Conservation (phyloP, 805 yeast genomes). For the Grigorovia yakushimaensis region DNA sequence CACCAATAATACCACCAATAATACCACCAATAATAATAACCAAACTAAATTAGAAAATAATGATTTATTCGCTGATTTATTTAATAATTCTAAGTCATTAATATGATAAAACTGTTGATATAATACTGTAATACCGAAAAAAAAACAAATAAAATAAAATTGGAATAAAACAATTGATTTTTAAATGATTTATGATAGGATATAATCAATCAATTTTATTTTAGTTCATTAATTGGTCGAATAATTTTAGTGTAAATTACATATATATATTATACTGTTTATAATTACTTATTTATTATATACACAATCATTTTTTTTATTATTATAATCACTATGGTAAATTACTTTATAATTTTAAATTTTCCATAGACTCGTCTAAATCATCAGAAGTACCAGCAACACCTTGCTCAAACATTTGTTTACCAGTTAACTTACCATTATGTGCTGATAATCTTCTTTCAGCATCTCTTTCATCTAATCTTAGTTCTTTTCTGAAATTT, state of each 20-base stretch:
- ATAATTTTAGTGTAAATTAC: no score
- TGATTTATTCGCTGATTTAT: constrained; percentile 25
- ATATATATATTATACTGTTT: no score
- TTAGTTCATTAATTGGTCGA: no score
- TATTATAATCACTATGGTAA: no score
- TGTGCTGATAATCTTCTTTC: constrained; percentile 49
- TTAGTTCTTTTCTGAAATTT: constrained; percentile 61
- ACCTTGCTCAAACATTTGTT: constrained; percentile 84
- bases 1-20: constrained; percentile 2
- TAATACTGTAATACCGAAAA: no score
- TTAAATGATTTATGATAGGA: no score
- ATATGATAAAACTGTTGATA: constrained; percentile 14
- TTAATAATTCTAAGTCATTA: constrained; percentile 25
- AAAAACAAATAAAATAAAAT: no score
- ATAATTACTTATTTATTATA: no score
- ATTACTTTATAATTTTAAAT: neutral
- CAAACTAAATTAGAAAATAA: constrained; percentile 6
- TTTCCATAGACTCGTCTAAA: constrained; percentile 3
- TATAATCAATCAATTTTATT: no score
- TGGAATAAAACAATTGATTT: no score
- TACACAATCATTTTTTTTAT: no score
- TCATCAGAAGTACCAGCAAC: constrained; percentile 64
- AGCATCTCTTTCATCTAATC: constrained; percentile 49
- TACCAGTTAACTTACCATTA: constrained; percentile 73
- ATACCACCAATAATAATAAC: constrained; percentile 7